Conservation (phyloP, 805 yeast species). For the Saccharomycopsis javanensis region DNA sequence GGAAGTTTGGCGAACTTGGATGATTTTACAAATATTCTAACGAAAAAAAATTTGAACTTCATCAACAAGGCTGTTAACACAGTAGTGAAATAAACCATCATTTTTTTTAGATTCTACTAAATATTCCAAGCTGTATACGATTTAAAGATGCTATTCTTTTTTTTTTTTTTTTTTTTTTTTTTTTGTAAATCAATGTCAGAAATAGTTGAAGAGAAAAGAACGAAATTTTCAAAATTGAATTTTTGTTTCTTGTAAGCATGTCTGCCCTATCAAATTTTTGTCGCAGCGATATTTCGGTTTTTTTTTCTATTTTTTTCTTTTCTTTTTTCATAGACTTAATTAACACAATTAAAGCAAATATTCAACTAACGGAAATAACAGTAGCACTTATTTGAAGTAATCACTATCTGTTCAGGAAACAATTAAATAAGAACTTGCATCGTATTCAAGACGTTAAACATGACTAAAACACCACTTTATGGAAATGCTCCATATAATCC, state of each 20-base stretch:
- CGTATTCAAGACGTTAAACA: neutral
- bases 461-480: neutral
- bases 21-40: neutral
- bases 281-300: too few relatives aligned
- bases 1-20: neutral
- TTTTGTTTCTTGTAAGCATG: too few relatives aligned
- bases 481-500: constrained; percentile 73
- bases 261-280: too few relatives aligned
- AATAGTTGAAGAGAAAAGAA: too few relatives aligned
- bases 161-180: neutral
- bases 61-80: neutral
- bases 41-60: neutral
- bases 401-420: neutral
- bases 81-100: neutral
- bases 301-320: too few relatives aligned
- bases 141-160: neutral
- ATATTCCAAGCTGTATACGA: too few relatives aligned
- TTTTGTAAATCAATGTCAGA: neutral
- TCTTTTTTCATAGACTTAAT: too few relatives aligned
- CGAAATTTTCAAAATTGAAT: too few relatives aligned
- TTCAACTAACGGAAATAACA: neutral
- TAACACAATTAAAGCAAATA: too few relatives aligned
- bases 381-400: neutral
- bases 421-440: neutral
- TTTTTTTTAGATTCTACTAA: too few relatives aligned